A percentile compares a stretch with the other conserved stretches of the same genome.
Conservation (phyloP, 345 rosid species). For the Citrus medica region DNA sequence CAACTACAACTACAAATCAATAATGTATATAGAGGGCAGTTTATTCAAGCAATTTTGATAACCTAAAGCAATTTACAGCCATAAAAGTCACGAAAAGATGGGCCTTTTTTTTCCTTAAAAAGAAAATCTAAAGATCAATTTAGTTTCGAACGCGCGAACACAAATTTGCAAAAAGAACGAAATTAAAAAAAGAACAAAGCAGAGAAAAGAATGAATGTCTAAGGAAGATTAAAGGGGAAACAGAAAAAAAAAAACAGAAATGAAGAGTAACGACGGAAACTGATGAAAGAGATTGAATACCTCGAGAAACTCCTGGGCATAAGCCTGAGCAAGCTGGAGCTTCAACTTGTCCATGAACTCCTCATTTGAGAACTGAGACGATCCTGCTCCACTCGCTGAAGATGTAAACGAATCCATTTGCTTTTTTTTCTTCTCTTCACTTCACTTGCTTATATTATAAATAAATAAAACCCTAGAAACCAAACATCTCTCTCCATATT, state of each 20-base stretch:
- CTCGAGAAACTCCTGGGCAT: slow-evolving; percentile 80
- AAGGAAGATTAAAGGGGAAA: background rate
- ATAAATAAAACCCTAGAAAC: background rate
- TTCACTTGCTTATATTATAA: background rate
- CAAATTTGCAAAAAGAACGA: background rate
- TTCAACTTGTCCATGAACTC: slow-evolving; percentile 71
- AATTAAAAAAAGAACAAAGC: background rate
- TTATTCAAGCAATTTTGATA: background rate
- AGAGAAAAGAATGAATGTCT: background rate
- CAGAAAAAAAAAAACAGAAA: no score
- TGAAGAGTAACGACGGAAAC: no score
- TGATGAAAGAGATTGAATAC: slow-evolving; percentile 21
- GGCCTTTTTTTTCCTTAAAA: background rate
- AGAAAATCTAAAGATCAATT: background rate
- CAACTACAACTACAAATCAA: background rate
- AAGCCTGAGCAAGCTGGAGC: slow-evolving; percentile 71
- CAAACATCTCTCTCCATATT: background rate
- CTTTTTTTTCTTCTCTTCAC: background rate
- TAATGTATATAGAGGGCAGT: background rate
- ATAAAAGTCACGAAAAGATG: background rate
- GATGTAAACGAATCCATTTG: slow-evolving; percentile 72
- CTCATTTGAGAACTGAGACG: slow-evolving; percentile 43
- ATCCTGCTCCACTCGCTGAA: slow-evolving; percentile 37
- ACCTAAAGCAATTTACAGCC: background rate
- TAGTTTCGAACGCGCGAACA: background rate